phyloP scores from a whole-genome alignment of 768 basidiomycete genomes.

The Hygrocybe coccinea region DNA sequence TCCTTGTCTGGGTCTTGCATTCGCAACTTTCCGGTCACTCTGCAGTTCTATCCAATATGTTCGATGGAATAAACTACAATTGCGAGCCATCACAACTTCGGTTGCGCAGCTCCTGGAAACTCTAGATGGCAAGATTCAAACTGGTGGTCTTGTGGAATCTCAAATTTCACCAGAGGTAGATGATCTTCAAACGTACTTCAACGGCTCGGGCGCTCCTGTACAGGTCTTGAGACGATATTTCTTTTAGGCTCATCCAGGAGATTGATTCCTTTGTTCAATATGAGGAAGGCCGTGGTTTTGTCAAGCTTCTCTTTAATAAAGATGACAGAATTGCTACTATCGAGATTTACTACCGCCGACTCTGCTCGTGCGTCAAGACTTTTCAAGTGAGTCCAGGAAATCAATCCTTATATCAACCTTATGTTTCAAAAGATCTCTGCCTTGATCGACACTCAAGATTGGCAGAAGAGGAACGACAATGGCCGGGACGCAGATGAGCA shows the following conservation, averaged over 20 bases:
- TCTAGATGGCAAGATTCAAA: not conserved
- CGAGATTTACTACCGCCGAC: not conserved
- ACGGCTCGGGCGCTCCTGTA: too few relatives aligned
- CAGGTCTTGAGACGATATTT: not conserved
- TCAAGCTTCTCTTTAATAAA: slow-evolving; percentile 3
- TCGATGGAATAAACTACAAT: not conserved
- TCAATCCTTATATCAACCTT: not conserved
- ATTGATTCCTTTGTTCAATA: not conserved
- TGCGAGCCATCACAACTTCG: not conserved
- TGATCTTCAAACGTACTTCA: not conserved
- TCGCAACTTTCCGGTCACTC: not conserved
- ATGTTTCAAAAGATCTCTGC: slow-evolving; percentile 5
- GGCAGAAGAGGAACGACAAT: slow-evolving; percentile 8
- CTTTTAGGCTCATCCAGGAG: slow-evolving; percentile 1
- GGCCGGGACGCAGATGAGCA: slow-evolving; percentile 7
- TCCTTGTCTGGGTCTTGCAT: not conserved
- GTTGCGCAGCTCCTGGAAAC: not conserved
- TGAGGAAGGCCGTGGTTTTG: not conserved
- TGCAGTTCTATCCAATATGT: not conserved
- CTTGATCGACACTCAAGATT: slow-evolving; percentile 9
- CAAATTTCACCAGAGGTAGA: not conserved
- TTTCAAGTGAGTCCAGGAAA: not conserved
- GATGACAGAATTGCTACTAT: slow-evolving; percentile 4
- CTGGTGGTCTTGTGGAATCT: not conserved
- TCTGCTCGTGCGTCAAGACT: not conserved